Conservation (phyloP, 148 eudicot genomes). For the Camellia granthamiana region DNA sequence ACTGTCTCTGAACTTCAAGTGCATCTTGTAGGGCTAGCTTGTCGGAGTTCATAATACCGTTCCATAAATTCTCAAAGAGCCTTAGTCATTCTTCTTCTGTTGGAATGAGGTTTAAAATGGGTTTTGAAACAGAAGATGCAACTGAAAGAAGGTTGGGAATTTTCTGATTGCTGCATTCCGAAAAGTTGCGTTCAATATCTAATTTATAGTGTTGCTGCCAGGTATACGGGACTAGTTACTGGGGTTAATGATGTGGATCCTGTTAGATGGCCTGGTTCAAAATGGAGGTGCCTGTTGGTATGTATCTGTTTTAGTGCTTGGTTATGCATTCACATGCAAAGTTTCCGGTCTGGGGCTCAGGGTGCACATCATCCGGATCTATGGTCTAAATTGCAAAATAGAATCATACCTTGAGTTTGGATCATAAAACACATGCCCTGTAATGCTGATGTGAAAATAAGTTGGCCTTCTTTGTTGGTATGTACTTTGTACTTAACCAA, state of each 20-base stretch:
- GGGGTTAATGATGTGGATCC: slow-evolving; percentile 84
- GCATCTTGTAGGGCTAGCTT: slow-evolving; percentile 57
- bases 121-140: slow-evolving; percentile 81
- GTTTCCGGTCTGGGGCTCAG: not conserved
- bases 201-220: slow-evolving; percentile 26
- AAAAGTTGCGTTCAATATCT: slow-evolving; percentile 7
- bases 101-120: slow-evolving; percentile 86
- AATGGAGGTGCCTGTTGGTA: slow-evolving; percentile 95
- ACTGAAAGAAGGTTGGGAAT: slow-evolving; percentile 68
- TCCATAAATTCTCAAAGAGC: slow-evolving; percentile 65
- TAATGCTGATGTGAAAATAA: too few species aligned
- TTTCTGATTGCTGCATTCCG: not conserved
- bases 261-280: slow-evolving; percentile 87
- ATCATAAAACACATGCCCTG: too few species aligned
- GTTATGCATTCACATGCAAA: not conserved
- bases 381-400: not conserved
- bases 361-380: slow-evolving; percentile 2
- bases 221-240: slow-evolving; percentile 78
- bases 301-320: slow-evolving; percentile 8
- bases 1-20: not conserved
- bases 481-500: too few species aligned
- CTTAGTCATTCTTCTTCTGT: slow-evolving; percentile 42
- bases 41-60: slow-evolving; percentile 76
- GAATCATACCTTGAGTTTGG: too few species aligned
- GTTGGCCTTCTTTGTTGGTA: too few species aligned